These are phyloP conservation scores for Phellopilus nigrolimitatus DNA, from an alignment of 1,284 basidiomycete species.

Conservation along the genomic window DNA sequence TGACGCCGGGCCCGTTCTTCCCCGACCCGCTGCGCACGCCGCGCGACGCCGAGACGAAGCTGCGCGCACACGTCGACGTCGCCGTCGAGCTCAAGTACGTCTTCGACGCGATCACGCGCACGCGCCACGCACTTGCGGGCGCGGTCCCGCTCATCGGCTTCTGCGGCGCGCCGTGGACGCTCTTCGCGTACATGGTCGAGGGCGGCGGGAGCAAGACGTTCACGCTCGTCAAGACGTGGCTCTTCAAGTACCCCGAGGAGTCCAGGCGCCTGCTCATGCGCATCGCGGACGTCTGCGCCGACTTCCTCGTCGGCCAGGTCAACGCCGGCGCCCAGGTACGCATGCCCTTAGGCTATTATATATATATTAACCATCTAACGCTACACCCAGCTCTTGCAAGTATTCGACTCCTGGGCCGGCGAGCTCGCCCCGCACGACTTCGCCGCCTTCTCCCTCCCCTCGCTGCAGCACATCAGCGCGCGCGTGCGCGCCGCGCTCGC, in stretches of 20 bases:
- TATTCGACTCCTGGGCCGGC: conserved; percentile 94
- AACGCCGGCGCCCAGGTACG: conserved; percentile 88
- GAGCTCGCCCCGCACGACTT: conserved; percentile 88
- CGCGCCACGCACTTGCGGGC: conserved; percentile 73
- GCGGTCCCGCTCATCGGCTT: conserved; percentile 94
- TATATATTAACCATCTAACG: conserved; percentile 1
- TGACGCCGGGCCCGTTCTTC: conserved; percentile 89
- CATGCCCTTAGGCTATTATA: conserved; percentile 15
- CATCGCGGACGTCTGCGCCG: conserved; percentile 82
- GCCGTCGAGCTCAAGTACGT: conserved; percentile 85
- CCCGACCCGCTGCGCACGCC: conserved; percentile 79
- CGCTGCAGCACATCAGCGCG: conserved; percentile 55
- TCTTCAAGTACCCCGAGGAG: conserved; percentile 84
- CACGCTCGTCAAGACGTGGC: conserved; percentile 87
- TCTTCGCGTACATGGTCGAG: conserved; percentile 96
- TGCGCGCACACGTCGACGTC: conserved; percentile 66
- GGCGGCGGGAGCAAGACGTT: conserved; percentile 87
- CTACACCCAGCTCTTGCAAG: conserved; percentile 71
- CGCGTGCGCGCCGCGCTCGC: conserved; percentile 58
- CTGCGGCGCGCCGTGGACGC: conserved; percentile 93
- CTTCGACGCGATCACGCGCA: conserved; percentile 83
- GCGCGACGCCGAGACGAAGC: conserved; percentile 55
- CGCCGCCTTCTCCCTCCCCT: conserved; percentile 67
- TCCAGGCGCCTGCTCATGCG: conserved; percentile 69
- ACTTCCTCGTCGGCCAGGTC: conserved; percentile 86